Evolutionary conservation across 441 rosid genomes (phyloP).

Genomic region (Iberis amara): DNA sequence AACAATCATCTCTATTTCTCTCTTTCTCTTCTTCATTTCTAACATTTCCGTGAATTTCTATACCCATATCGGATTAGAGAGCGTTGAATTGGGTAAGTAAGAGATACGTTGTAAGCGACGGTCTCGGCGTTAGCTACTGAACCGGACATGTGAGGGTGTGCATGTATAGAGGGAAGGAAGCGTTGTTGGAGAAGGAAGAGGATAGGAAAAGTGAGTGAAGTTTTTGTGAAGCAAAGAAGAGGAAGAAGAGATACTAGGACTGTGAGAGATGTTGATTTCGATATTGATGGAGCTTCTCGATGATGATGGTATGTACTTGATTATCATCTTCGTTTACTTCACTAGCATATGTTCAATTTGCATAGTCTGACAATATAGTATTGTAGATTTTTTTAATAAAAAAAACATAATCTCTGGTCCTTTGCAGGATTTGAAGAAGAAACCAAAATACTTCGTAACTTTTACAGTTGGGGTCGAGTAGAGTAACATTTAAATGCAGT

Average conservation of each 20-base stretch:
- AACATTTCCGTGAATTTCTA: too few species aligned
- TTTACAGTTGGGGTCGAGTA: not conserved
- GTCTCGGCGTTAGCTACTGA: conserved; percentile 61
- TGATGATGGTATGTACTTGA: too few species aligned
- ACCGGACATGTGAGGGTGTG: conserved; percentile 70
- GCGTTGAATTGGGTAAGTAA: conserved; percentile 67
- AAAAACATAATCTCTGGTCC: too few species aligned
- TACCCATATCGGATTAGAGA: too few species aligned
- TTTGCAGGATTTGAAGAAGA: not conserved
- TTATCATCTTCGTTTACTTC: too few species aligned
- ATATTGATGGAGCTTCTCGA: conserved; percentile 28
- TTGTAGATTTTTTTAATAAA: not conserved
- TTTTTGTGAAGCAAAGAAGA: conserved; percentile 36
- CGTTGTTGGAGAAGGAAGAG: conserved; percentile 48
- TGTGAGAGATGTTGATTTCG: conserved; percentile 3
- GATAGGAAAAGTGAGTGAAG: conserved; percentile 51
- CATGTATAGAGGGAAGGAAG: conserved; percentile 55
- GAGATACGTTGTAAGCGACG: conserved; percentile 46
- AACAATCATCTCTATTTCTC: too few species aligned
- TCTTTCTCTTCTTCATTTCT: too few species aligned
- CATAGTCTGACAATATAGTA: not conserved
- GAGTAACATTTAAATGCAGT: not conserved
- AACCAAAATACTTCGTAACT: not conserved
- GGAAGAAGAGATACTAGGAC: conserved; percentile 10
- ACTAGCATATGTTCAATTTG: not conserved